phyloP scores from a whole-genome alignment of 2,329 filamentous ascomycete species.

The Talaromyces sp. region DNA sequence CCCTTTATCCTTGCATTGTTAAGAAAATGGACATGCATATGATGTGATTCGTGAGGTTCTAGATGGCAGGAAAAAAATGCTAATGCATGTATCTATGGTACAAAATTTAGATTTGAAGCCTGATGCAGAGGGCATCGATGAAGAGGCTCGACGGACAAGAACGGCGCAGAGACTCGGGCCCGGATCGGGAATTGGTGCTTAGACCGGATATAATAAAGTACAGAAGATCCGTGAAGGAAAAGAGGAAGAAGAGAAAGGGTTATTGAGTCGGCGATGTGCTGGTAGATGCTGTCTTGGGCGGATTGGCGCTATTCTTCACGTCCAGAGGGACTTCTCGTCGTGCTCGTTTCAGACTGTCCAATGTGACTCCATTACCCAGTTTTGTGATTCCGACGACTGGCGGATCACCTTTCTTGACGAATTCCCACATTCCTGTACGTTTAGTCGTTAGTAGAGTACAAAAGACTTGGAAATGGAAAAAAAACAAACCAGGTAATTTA shows the following conservation, averaged over 20 bases:
- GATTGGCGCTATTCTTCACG: constrained; percentile 30
- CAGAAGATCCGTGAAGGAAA: not conserved
- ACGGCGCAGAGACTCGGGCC: constrained; percentile 56
- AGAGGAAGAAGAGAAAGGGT: constrained; percentile 12
- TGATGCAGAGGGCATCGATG: constrained; percentile 40
- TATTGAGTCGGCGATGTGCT: constrained; percentile 39
- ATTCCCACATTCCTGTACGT: constrained; percentile 66
- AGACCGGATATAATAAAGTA: constrained; percentile 20
- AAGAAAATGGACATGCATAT: not conserved
- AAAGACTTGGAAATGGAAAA: not conserved
- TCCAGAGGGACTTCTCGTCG: constrained; percentile 61
- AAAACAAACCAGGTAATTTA: constrained; percentile 78
- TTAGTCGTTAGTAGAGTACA: not conserved
- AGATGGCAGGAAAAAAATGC: constrained; percentile 24
- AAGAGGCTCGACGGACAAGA: constrained; percentile 44
- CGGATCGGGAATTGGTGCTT: constrained; percentile 57
- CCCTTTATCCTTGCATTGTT: not conserved
- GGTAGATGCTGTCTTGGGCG: constrained; percentile 37
- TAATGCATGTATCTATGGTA: constrained; percentile 41
- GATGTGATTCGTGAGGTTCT: not conserved
- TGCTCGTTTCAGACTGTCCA: constrained; percentile 79
- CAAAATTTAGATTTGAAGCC: constrained; percentile 35
- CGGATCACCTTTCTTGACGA: constrained; percentile 87
- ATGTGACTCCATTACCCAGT: constrained; percentile 72
- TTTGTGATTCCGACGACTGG: constrained; percentile 92